Base-by-base conservation (phyloP, 768 basidiomycete species). In the Termitomyces sp. region DNA sequence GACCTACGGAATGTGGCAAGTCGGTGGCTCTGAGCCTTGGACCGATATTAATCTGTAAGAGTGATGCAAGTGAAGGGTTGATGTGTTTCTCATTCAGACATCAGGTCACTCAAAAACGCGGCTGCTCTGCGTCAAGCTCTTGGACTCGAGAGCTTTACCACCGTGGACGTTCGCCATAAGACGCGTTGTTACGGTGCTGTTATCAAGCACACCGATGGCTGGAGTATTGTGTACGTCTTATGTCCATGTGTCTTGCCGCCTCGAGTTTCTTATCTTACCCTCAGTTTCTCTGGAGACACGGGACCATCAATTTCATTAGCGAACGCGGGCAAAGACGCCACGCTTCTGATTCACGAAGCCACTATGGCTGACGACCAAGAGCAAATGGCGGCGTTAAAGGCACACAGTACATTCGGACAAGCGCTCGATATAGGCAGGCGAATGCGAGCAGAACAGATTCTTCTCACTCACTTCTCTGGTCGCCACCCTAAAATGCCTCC, bases 391-490 rank as follows among this genome's bases (percentile, higher is more conserved):
- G 63, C 62, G 1, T 69, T 70, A 36, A 98, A 96, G 72, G 86
- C 85, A 4, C 96, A 98, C 67, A 92, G 89, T 54, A 98, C 96
- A 0, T 83, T 94, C 54, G 84, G 90, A 0, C 91, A 98, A 64
- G 96, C 96, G 0, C 81, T 98, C 42, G 79, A 81, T 23, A 76
- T 94, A 13, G 95, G 87, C 5, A 76, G 74, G 64, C 75, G 76
- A 93, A 96, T 96, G 94, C 76, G 81, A 10, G 94, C 94, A 1
- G 73, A 84, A 50, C 85, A 92, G 58, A 78, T 92, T 39, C 81
- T 98, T n/a, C 80, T 98, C 20, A 98, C 94, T 0, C 95, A 98
- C 68, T 98, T 98, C 72, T 97, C 94, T 10, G 91, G 91, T 38
- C 86, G 94, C 27, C 95, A 96, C 69, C 93, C 95, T 16, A 93